Percentiles rank a stretch among this genome's conserved stretches.
Evolutionary conservation across 768 basidiomycete species (phyloP).

Genomic region (Lentinula sp.): DNA sequence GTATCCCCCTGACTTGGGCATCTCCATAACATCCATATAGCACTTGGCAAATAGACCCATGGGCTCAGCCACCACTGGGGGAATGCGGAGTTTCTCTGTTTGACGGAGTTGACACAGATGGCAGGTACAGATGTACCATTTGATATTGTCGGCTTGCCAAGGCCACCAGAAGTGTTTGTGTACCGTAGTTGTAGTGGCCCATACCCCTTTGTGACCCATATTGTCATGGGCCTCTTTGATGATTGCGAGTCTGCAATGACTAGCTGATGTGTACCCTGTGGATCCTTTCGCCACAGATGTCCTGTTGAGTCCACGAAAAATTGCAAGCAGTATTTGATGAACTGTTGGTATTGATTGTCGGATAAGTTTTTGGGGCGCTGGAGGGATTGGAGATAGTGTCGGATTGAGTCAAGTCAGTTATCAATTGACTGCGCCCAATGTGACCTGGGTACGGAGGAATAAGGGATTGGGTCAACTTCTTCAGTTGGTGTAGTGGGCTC

Average conservation of each 20-base stretch:
- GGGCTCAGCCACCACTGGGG: constrained; percentile 18
- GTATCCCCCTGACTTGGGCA: constrained; percentile 14
- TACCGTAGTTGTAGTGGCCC: not conserved
- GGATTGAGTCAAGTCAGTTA: not conserved
- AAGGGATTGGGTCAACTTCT: too few species aligned
- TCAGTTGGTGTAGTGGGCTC: too few species aligned
- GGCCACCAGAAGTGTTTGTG: constrained; percentile 10
- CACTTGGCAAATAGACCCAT: constrained; percentile 18
- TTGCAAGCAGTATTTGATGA: not conserved
- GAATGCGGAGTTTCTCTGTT: constrained; percentile 12
- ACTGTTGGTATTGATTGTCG: not conserved
- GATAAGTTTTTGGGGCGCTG: not conserved
- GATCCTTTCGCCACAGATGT: not conserved
- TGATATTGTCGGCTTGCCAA: not conserved
- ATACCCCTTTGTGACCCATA: constrained; percentile 7
- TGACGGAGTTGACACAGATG: constrained; percentile 7
- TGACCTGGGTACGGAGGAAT: too few species aligned
- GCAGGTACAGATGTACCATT: constrained; percentile 8
- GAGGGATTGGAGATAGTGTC: not conserved
- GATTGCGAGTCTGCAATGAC: not conserved
- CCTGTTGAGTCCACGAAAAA: not conserved
- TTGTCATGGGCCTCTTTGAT: constrained; percentile 5
- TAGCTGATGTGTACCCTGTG: not conserved
- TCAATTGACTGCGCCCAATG: too few species aligned
- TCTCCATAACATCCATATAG: constrained; percentile 24